Evolutionary conservation across 2,329 filamentous ascomycete genomes (phyloP).

Genomic region (Colletotrichum somersetense): DNA sequence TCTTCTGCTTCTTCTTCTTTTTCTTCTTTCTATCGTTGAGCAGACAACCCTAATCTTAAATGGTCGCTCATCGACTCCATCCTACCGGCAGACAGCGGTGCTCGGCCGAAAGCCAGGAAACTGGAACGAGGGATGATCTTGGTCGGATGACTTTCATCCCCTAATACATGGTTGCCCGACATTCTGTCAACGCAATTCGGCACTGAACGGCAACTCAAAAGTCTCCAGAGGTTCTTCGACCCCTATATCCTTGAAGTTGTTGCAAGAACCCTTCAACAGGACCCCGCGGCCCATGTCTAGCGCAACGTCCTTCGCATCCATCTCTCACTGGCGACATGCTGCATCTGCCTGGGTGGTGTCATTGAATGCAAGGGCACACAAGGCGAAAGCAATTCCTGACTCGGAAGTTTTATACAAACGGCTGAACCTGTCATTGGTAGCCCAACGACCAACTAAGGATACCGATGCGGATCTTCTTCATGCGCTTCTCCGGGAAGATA

Average conservation of each 20-base stretch:
- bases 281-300: constrained; percentile 5
- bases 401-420: constrained; percentile 32
- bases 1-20: no score
- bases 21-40: neutral
- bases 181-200: constrained; percentile 14
- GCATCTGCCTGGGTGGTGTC: neutral
- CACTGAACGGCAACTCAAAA: neutral
- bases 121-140: neutral
- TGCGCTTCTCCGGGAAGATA: constrained; percentile 25
- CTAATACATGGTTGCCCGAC: constrained; percentile 11
- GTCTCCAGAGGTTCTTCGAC: neutral
- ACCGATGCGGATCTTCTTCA: constrained; percentile 37
- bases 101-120: neutral
- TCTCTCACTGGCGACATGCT: constrained; percentile 6
- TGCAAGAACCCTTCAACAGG: constrained; percentile 26
- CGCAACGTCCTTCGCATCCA: neutral
- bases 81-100: neutral
- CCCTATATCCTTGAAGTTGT: neutral
- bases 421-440: neutral
- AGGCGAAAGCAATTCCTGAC: neutral
- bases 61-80: neutral
- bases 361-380: neutral
- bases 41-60: constrained; percentile 37
- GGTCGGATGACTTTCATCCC: constrained; percentile 10
- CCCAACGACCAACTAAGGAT: neutral